Base-by-base conservation (phyloP, 1,284 basidiomycete species). In the Coniophora puteana region DNA sequence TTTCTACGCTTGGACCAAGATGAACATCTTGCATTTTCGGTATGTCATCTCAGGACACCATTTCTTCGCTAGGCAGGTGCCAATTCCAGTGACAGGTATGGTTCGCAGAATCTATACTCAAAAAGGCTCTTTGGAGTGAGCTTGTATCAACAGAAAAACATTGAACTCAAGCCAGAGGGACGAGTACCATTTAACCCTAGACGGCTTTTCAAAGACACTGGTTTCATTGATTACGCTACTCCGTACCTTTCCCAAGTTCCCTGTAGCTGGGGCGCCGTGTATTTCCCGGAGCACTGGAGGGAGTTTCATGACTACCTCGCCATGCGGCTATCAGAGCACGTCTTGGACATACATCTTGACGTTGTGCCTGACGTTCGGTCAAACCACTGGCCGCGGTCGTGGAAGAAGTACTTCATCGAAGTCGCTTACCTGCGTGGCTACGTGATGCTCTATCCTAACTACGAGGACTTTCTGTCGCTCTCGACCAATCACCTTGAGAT, bases 341-440 rank as follows among this genome's bases (percentile, higher is more conserved):
- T 59, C 34, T 51, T 78, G 39, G 56, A 68, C 8, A 62, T 80
- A 39, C 58, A 65, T 4, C 60, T 62, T 23, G 47, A 64, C 25
- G 66, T 91, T 47, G 85, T 90, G 16, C 84, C 83, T 0, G 65
- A 75, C 17, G 76, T 89, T 17, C 80, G 87, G 26, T 90, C 87
- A 17, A 91, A 88, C 65, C 66, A 68, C 24, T 92, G 89, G 89
- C 71, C 74, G 13, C 72, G 73, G 36, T 89, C 85, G 7, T 92
- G 89, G 89, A 92, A 92, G 59, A 83, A 81, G 47, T 91, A 83
- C 61, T 88, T 91, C 58, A 91, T 90, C 60, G 89, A 92, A 60
- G 70, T 91, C 40, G 79, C 78, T 26, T 88, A 80, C 58, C 70
- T 92, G 11, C 77, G 80, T 7, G 88, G 88, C 5, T 89, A 89